Evolutionary conservation across 2,329 filamentous ascomycete genomes (phyloP).

Genomic region (Penicillium glabrum): DNA sequence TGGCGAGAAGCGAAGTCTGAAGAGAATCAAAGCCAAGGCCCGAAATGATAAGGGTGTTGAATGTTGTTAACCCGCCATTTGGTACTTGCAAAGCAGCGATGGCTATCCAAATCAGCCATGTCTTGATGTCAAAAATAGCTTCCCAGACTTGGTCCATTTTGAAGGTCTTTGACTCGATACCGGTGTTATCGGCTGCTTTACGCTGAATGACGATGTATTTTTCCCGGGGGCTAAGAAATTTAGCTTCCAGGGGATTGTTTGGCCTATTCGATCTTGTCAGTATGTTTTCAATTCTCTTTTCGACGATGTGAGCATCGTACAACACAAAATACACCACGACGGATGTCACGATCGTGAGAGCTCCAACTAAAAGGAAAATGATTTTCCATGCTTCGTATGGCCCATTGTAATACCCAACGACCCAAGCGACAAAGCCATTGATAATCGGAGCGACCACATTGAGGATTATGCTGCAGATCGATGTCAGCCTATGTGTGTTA

Average conservation of each 20-base stretch:
- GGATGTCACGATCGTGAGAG: neutral
- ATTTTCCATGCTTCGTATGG: neutral
- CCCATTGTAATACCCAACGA: neutral
- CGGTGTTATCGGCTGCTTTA: conserved; percentile 40
- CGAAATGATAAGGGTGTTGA: conserved; percentile 40
- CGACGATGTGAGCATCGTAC: neutral
- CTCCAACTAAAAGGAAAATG: neutral
- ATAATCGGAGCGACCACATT: neutral
- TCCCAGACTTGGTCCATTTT: conserved; percentile 31
- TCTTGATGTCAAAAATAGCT: conserved; percentile 38
- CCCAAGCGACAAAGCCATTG: conserved; percentile 1
- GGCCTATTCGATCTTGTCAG: neutral
- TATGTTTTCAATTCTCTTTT: neutral
- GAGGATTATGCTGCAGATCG: neutral
- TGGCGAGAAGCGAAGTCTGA: conserved; percentile 37
- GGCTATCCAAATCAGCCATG: conserved; percentile 36
- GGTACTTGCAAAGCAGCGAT: conserved; percentile 38
- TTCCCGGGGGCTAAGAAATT: conserved; percentile 42
- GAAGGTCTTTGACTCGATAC: conserved; percentile 33
- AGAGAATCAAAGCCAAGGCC: conserved; percentile 39
- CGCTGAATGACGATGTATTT: conserved; percentile 48
- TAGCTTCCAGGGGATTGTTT: neutral
- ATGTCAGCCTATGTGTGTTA: too few relatives aligned
- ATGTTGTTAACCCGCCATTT: conserved; percentile 39
- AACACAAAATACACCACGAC: neutral